Conservation (phyloP, 2,329 filamentous ascomycete species). For the Sarocladiaceae sp. region DNA sequence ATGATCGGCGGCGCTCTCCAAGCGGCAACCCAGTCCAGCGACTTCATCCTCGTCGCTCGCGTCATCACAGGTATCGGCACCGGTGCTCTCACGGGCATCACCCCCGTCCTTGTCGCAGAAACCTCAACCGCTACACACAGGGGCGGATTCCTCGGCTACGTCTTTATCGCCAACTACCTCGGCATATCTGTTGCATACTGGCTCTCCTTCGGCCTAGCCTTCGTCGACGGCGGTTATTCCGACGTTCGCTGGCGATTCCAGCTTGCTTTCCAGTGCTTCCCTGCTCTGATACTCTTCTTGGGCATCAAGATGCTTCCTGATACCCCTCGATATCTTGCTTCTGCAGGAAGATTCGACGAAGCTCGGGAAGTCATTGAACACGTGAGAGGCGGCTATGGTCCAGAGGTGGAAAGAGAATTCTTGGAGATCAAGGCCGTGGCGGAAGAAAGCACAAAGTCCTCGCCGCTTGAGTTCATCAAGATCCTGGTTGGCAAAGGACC, state of each 20-base stretch:
- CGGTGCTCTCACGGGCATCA: conserved; percentile 43
- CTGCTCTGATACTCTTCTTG: background rate
- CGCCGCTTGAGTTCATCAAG: background rate
- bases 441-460: background rate
- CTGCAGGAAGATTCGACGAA: background rate
- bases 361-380: background rate
- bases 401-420: background rate
- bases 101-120: conserved; percentile 42
- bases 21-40: conserved; percentile 33
- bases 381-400: background rate
- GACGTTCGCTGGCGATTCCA: conserved; percentile 31
- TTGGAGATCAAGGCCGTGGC: background rate
- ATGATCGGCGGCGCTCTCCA: conserved; percentile 43
- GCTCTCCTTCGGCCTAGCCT: conserved; percentile 28
- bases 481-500: background rate
- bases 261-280: conserved; percentile 19
- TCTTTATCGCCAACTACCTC: conserved; percentile 47
- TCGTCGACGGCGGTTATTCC: conserved; percentile 15
- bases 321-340: background rate
- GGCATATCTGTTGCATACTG: conserved; percentile 38
- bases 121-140: conserved; percentile 38
- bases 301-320: background rate
- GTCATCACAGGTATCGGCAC: conserved; percentile 47
- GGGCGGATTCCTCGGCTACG: conserved; percentile 39
- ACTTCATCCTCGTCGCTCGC: conserved; percentile 43